Evolutionary conservation across 179 eudicot species (phyloP).

Genomic region (Silene vulgaris): DNA sequence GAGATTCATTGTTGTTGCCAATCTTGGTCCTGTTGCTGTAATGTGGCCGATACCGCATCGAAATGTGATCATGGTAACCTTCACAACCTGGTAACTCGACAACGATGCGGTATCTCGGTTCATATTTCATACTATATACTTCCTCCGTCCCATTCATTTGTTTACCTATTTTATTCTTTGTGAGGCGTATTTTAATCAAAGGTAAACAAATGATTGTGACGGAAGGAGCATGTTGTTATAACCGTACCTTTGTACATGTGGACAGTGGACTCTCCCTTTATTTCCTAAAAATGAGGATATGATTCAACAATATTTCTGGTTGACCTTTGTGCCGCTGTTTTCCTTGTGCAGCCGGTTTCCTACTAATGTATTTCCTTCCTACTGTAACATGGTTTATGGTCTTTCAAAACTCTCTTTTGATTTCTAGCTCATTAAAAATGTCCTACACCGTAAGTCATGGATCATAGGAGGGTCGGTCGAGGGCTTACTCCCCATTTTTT

Average conservation of each 20-base stretch:
- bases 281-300: background rate
- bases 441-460: background rate
- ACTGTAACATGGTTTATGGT: background rate
- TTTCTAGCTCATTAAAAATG: background rate
- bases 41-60: background rate
- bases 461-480: background rate
- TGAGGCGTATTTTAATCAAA: no score
- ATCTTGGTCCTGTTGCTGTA: no score
- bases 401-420: background rate
- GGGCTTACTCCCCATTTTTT: background rate
- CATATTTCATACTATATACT: background rate
- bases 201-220: no score
- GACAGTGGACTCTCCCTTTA: background rate
- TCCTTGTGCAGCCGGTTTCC: conserved; percentile 5
- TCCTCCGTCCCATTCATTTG: no score
- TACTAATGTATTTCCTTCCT: background rate
- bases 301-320: background rate
- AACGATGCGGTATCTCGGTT: background rate
- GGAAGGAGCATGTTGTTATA: background rate
- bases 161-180: no score
- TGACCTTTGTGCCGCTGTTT: background rate
- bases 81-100: background rate
- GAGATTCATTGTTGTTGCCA: background rate
- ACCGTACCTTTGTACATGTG: background rate
- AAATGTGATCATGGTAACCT: background rate